These are phyloP conservation scores for Aspergillus biplanus DNA, from an alignment of 495 filamentous ascomycete genomes.

Conservation along the genomic window DNA sequence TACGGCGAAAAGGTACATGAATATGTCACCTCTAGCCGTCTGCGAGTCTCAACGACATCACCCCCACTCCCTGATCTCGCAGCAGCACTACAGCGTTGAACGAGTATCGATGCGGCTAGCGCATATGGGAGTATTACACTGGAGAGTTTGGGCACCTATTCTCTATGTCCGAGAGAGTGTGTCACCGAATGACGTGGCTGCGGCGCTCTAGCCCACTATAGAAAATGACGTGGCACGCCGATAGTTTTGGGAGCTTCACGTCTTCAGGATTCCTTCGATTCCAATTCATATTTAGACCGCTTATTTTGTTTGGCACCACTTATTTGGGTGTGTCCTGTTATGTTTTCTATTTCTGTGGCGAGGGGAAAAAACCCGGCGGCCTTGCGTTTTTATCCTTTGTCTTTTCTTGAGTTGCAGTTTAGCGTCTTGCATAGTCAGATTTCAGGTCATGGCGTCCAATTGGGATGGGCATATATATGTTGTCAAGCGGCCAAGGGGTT, in stretches of 20 bases:
- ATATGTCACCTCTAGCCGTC: slow-evolving; percentile 48
- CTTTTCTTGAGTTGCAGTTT: slow-evolving; percentile 35
- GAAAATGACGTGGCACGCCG: slow-evolving; percentile 22
- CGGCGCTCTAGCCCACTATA: slow-evolving; percentile 10
- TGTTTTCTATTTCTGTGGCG: not conserved
- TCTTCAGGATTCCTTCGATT: too few relatives aligned
- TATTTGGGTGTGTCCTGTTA: not conserved
- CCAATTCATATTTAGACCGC: not conserved
- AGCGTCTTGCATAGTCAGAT: slow-evolving; percentile 42
- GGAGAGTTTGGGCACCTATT: slow-evolving; percentile 81
- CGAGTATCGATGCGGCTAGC: slow-evolving; percentile 75
- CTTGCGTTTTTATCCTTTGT: slow-evolving; percentile 9
- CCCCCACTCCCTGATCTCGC: slow-evolving; percentile 29
- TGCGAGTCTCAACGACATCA: slow-evolving; percentile 48
- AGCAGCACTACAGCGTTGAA: slow-evolving; percentile 55
- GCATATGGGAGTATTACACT: slow-evolving; percentile 81
- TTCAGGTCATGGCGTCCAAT: slow-evolving; percentile 24
- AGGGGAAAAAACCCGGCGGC: not conserved
- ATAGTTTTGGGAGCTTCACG: not conserved
- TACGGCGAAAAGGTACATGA: slow-evolving; percentile 42
- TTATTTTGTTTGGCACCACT: not conserved
- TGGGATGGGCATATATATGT: slow-evolving; percentile 25
- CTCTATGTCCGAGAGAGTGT: slow-evolving; percentile 58
- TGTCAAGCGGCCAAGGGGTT: slow-evolving; percentile 13
- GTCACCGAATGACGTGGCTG: slow-evolving; percentile 28